Conservation (phyloP, 1,284 basidiomycete species). For the Cryptococcus sp. region DNA sequence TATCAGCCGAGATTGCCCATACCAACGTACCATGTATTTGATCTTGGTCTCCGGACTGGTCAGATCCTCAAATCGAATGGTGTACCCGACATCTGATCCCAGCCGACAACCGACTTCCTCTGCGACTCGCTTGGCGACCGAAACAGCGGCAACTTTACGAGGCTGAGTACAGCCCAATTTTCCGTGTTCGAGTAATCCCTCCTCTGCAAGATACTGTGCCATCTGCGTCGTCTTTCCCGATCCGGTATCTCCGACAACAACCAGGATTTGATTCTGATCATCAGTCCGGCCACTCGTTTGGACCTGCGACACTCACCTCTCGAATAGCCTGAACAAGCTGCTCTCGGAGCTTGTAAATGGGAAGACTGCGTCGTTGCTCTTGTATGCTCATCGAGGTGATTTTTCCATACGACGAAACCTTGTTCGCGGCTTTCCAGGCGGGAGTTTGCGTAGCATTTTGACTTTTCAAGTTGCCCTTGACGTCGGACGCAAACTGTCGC, state of each 20-base stretch:
- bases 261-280: slow-evolving; percentile 81
- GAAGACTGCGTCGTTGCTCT: slow-evolving; percentile 84
- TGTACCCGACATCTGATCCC: slow-evolving; percentile 96
- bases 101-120: slow-evolving; percentile 96
- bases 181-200: slow-evolving; percentile 77
- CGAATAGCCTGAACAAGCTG: slow-evolving; percentile 83
- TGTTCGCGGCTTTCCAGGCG: slow-evolving; percentile 93
- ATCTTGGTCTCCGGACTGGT: slow-evolving; percentile 96
- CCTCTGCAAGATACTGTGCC: slow-evolving; percentile 87
- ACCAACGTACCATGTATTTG: slow-evolving; percentile 77
- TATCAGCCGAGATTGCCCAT: slow-evolving; percentile 2
- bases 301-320: slow-evolving; percentile 58
- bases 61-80: slow-evolving; percentile 98
- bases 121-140: slow-evolving; percentile 96
- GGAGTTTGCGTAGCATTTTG: slow-evolving; percentile 71
- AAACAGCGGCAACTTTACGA: slow-evolving; percentile 96
- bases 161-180: slow-evolving; percentile 97
- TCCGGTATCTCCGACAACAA: slow-evolving; percentile 91
- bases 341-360: slow-evolving; percentile 94
- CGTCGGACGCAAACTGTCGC: slow-evolving; percentile 86
- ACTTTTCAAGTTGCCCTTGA: slow-evolving; percentile 73
- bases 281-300: no score
- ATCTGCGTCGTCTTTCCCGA: slow-evolving; percentile 93
- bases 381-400: slow-evolving; percentile 86
- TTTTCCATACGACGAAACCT: slow-evolving; percentile 89